Evolutionary conservation across 2,329 filamentous ascomycete genomes (phyloP).

Genomic region (Cladosporium sp.): DNA sequence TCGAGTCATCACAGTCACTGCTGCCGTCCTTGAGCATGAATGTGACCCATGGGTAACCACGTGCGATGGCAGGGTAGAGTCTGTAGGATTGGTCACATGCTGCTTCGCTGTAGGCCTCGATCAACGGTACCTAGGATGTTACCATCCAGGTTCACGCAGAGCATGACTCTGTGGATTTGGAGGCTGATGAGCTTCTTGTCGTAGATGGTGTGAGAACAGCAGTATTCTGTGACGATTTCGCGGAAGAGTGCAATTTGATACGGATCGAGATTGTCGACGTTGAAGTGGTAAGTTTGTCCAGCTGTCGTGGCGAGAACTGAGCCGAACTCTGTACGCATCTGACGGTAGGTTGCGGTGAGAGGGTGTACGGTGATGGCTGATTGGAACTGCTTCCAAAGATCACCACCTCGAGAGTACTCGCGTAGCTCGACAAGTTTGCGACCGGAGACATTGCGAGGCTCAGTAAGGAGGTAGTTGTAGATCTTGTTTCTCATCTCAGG

Average conservation of each 20-base stretch:
- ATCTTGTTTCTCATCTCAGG: background rate
- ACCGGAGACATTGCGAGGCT: background rate
- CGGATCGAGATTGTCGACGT: background rate
- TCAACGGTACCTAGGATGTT: background rate
- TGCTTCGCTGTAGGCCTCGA: background rate
- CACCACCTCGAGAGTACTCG: background rate
- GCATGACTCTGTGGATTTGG: background rate
- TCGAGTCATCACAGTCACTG: background rate
- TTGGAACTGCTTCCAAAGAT: background rate
- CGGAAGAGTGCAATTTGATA: background rate
- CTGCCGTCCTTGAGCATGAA: background rate
- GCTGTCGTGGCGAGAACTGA: background rate
- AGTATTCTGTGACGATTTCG: background rate
- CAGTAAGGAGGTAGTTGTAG: background rate
- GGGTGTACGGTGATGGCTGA: background rate
- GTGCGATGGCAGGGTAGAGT: background rate
- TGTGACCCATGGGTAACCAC: background rate
- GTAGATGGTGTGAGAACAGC: background rate
- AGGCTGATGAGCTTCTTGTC: background rate
- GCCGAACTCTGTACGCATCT: background rate
- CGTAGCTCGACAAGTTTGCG: background rate
- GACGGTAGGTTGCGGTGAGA: background rate
- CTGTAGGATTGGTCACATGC: background rate
- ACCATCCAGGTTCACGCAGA: background rate
- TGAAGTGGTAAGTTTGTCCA: background rate